Percentiles rank a stretch among this genome's conserved stretches.
phyloP scores from a whole-genome alignment of 1,284 basidiomycete genomes.

The Microbotryum lychnidis-dioicae region DNA sequence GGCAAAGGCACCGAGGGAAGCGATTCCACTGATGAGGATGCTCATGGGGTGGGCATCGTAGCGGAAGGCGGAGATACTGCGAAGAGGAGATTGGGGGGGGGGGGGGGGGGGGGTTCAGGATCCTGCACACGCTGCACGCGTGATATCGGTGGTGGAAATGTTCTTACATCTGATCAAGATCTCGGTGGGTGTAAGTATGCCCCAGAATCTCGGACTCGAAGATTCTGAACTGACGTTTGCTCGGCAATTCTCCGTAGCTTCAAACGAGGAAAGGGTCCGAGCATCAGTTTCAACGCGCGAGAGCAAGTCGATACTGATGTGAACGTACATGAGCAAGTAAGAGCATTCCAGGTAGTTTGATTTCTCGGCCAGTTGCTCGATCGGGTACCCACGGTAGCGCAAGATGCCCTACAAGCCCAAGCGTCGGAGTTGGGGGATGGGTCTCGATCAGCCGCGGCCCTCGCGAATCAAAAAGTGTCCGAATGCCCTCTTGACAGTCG shows the following conservation, averaged over 20 bases:
- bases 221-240: constrained; percentile 38
- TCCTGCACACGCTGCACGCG: background rate
- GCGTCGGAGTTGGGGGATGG: background rate
- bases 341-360: constrained; percentile 71
- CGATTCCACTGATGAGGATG: constrained; percentile 72
- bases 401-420: constrained; percentile 14
- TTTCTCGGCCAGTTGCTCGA: constrained; percentile 71
- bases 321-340: constrained; percentile 54
- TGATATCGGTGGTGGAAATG: no score
- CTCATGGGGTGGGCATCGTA: constrained; percentile 29
- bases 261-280: constrained; percentile 40
- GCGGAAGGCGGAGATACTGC: constrained; percentile 21
- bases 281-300: background rate
- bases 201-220: constrained; percentile 69
- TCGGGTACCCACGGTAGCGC: constrained; percentile 65
- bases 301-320: background rate
- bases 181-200: constrained; percentile 65
- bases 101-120: no score
- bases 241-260: constrained; percentile 66
- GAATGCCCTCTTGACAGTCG: background rate
- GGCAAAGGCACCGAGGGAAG: constrained; percentile 77
- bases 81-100: no score
- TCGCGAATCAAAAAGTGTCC: no score
- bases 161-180: constrained; percentile 57
- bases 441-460: background rate